Evolutionary conservation across 2,329 filamentous ascomycete genomes (phyloP), one percentile per base, ranked within the genome.

Genomic region (Setomelanomma holmii): DNA sequence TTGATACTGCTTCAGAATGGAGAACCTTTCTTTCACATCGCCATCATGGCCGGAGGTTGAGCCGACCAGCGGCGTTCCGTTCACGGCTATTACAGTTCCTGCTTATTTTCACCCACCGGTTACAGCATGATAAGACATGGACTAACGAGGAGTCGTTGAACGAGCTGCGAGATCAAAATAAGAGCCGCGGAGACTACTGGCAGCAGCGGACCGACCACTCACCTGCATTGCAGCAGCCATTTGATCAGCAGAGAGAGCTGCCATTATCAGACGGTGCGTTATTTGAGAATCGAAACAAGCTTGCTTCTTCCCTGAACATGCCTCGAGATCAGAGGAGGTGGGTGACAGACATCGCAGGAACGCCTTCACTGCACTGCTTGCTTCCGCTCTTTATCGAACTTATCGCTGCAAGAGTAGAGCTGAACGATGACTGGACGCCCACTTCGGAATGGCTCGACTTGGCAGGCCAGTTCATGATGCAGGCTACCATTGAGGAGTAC

Each of bases 401-500:
- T 87, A 81, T 80, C 16, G 71, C 75, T 3, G 64, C 72, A 5
- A 71, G 78, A 30, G 55, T 64, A 8, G 53, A 58, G 14, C 58
- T 72, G 16, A 63, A 56, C 35, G 68, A 67, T 22, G 68, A 74
- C 34, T 75, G 69, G 60, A 49, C 60, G 5, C 68, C 76, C 4
- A 73, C 66, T 4, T 57, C 66, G 5, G 66, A 73, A 10, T 82
- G 79, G 77, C 76, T 80, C 59, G 69, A 79, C 19, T 64, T 83
- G 8, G 75, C 77, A 1, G 76, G 72, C 1, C 72, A 76, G 14
- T 80, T 81, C 51, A 80, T 84, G 74, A 60, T 80, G 7, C 80
- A 84, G 52, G 77, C 80, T 30, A 75, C 75, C 7, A 55, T 82
- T 4, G 82, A 84, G 64, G 79, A 82, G 49, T 78, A 78, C 45